Evolutionary conservation across 192 early-diverging fungal species (phyloP).

Genomic region (Gamsiella multidivaricata): DNA sequence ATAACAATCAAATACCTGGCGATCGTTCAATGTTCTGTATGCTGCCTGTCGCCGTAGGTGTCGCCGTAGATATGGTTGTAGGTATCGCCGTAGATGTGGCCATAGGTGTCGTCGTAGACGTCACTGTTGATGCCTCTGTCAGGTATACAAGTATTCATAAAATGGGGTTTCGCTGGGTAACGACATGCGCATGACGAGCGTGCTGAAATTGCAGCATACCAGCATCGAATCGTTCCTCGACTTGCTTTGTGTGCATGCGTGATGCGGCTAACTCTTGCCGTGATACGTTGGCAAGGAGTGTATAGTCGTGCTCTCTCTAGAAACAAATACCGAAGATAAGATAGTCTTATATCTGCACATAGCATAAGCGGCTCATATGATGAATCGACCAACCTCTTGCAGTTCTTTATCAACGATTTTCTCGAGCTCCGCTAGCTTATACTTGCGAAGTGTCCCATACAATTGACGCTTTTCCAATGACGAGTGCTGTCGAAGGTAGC

Average conservation of each 20-base stretch:
- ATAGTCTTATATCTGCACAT: slow-evolving; percentile 16
- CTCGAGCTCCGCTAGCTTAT: slow-evolving; percentile 11
- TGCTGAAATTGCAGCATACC: slow-evolving; percentile 15
- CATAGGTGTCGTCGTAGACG: slow-evolving; percentile 8
- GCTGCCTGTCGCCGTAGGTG: slow-evolving; percentile 12
- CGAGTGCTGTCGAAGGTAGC: slow-evolving; percentile 28
- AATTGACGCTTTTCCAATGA: slow-evolving; percentile 18
- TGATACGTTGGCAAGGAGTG: slow-evolving; percentile 21
- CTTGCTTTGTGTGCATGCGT: slow-evolving; percentile 19
- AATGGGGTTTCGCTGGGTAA: not conserved
- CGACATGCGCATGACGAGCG: not conserved
- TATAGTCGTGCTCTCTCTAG: slow-evolving; percentile 16
- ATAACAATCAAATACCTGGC: slow-evolving; percentile 19
- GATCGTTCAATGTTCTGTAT: slow-evolving; percentile 6
- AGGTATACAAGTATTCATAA: not conserved
- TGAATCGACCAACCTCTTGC: slow-evolving; percentile 10
- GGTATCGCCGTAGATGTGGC: not conserved
- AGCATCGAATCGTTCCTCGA: slow-evolving; percentile 18
- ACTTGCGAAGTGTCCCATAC: slow-evolving; percentile 9
- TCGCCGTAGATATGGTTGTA: not conserved
- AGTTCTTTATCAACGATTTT: slow-evolving; percentile 34
- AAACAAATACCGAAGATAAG: slow-evolving; percentile 7
- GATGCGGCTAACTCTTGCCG: slow-evolving; percentile 23
- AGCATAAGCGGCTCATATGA: slow-evolving; percentile 12
- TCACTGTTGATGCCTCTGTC: slow-evolving; percentile 8